These are phyloP conservation scores for Entomortierella parvispora DNA, from an alignment of 192 early-diverging fungal species.

Conservation along the genomic window DNA sequence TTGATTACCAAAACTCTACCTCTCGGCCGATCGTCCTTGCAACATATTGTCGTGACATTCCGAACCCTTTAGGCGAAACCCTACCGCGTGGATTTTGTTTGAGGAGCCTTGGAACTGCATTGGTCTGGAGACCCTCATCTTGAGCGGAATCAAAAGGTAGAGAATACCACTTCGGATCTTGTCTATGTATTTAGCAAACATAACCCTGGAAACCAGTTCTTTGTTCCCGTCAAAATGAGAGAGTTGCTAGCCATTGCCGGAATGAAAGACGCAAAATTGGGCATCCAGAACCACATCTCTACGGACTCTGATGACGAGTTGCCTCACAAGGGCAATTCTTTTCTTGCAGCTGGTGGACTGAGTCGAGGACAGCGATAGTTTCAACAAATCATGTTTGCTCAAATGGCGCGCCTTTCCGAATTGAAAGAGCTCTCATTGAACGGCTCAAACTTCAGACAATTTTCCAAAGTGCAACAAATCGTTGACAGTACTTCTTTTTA, in stretches of 20 bases:
- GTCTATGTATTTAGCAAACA: background rate
- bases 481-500: background rate
- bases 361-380: background rate
- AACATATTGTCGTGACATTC: too few species aligned
- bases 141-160: slow-evolving; percentile 2
- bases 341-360: background rate
- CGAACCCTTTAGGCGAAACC: too few species aligned
- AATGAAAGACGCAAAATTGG: background rate
- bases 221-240: slow-evolving; percentile 7
- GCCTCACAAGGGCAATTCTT: background rate
- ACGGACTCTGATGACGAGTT: background rate
- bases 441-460: background rate
- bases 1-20: background rate
- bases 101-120: background rate
- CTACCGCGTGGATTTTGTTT: background rate
- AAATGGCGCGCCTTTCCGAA: background rate
- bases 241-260: background rate
- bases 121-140: background rate
- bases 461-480: background rate
- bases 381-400: background rate
- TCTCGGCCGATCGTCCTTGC: background rate
- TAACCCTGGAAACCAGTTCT: background rate
- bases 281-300: background rate
- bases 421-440: background rate
- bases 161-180: background rate